Evolutionary conservation across 257 asterid genomes (phyloP), one percentile per base, ranked within the genome.

Genomic region (Lycium barbarum): DNA sequence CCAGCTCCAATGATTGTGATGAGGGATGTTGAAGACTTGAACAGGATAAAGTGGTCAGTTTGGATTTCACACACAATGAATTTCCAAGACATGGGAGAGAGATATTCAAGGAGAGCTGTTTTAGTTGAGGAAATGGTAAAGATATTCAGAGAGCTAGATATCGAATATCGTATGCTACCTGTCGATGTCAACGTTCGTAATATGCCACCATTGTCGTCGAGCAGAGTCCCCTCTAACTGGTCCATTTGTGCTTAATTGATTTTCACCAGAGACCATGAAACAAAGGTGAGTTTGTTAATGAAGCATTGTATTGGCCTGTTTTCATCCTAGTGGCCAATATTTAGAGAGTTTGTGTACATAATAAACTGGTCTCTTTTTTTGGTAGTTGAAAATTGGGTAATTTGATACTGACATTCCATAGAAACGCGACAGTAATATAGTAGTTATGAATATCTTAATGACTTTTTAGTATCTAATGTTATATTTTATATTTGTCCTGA

Each of bases 1-100:
- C 93, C 95, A 2, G 91, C 88, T 12, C 98, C 99, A 0, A 38
- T 83, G 89, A 83, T 95, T 36, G 97, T 97, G n/a, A 87, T 93
- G 94, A 92, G 97, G 76, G 98, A 97, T 55, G 88, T 97, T 40
- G 98, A 92, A 88, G 99, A 97, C 89, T 78, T 95, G 96, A 97
- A 97, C 92, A 65, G 92, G 88, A 66, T 97, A 89, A 94, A 90
- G 87, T 93, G 93, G 90, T 94, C 99, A 0, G 49, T 92, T 7
- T 95, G 99, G 98, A 91, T 86, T 33, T 86, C 92, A 0, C 98
- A 96, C 91, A 93, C 79, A 26, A 96, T 96, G 92, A 96, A 96
- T 87, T 88, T 85, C 83, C 98, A 96, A 83, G 95, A 96, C 87
- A 96, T 96, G 98, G 97, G 97, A 4, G 97, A 96, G 90, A 94